A percentile compares a stretch with the other conserved stretches of the same genome.
Conservation (phyloP, 805 yeast species). For the Debaryomyces maramus region DNA sequence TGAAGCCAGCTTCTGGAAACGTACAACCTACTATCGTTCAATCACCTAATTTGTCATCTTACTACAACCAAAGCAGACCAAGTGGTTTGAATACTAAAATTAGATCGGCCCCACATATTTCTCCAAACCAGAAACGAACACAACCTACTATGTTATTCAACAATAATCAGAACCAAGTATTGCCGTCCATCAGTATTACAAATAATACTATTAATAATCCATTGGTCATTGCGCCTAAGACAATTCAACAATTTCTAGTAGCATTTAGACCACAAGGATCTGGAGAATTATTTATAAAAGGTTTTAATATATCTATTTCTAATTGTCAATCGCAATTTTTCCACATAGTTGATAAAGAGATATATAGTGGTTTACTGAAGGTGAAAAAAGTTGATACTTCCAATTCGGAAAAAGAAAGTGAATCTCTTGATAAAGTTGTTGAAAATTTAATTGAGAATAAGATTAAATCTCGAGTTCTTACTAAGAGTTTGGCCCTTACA, state of each 20-base stretch:
- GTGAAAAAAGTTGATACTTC: constrained; percentile 10
- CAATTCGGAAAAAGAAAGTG: constrained; percentile 7
- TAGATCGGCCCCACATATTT: neutral
- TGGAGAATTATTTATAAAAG: constrained; percentile 52
- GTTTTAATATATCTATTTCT: constrained; percentile 51
- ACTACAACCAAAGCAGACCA: neutral
- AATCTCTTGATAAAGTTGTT: constrained; percentile 12
- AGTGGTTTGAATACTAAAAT: neutral
- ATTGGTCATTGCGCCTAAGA: constrained; percentile 26
- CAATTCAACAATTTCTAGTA: constrained; percentile 39
- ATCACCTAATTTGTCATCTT: neutral
- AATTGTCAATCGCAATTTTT: constrained; percentile 51
- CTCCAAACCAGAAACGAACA: neutral
- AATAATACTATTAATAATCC: neutral
- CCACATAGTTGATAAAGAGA: constrained; percentile 35
- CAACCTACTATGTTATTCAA: neutral
- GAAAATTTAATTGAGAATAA: constrained; percentile 27
- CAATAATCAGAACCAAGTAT: neutral
- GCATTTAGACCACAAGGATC: constrained; percentile 48
- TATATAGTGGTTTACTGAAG: constrained; percentile 9
- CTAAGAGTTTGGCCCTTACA: constrained; percentile 25
- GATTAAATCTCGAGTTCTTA: constrained; percentile 15
- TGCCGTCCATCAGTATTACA: neutral
- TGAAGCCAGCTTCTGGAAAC: constrained; percentile 5
- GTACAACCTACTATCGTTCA: constrained; percentile 20